Evolutionary conservation across 768 basidiomycete genomes (phyloP).

Genomic region (Lentinula sp.): DNA sequence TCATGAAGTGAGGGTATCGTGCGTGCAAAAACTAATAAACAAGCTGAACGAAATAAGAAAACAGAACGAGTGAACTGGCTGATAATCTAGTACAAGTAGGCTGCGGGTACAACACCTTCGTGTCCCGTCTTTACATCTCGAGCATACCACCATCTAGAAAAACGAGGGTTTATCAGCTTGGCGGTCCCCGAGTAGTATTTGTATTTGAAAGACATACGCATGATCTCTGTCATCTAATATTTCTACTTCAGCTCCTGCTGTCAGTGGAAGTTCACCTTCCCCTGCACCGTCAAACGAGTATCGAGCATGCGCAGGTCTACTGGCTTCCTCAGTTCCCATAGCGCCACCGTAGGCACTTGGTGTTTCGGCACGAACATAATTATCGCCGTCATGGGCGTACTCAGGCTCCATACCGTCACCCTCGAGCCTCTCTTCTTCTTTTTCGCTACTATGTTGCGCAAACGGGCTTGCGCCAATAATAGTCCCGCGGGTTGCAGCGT

Average conservation of each 20-base stretch:
- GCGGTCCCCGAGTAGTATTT: background rate
- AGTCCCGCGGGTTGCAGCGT: slow-evolving; percentile 80
- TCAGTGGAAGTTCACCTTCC: slow-evolving; percentile 71
- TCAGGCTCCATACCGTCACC: slow-evolving; percentile 40
- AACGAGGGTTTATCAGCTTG: slow-evolving; percentile 2
- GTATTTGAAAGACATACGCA: slow-evolving; percentile 45
- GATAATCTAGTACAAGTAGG: slow-evolving; percentile 72
- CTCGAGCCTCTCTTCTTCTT: slow-evolving; percentile 45
- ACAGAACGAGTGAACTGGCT: slow-evolving; percentile 29
- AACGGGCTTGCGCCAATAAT: slow-evolving; percentile 56
- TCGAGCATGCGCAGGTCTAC: slow-evolving; percentile 71
- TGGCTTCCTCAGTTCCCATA: slow-evolving; percentile 57
- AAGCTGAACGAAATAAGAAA: slow-evolving; percentile 18
- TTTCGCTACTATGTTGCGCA: slow-evolving; percentile 36
- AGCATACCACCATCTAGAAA: slow-evolving; percentile 87
- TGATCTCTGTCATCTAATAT: slow-evolving; percentile 76
- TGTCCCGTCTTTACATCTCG: slow-evolving; percentile 72
- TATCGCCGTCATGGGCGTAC: slow-evolving; percentile 69
- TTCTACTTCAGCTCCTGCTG: slow-evolving; percentile 65
- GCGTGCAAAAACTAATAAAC: background rate
- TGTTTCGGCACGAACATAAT: slow-evolving; percentile 76
- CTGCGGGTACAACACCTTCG: slow-evolving; percentile 88
- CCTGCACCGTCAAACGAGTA: slow-evolving; percentile 78
- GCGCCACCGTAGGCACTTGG: slow-evolving; percentile 70
- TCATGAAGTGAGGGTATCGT: slow-evolving; percentile 6